phyloP scores from a whole-genome alignment of 371 early-diverging fungal genomes.

The Dipsacomyces acuminosporus region DNA sequence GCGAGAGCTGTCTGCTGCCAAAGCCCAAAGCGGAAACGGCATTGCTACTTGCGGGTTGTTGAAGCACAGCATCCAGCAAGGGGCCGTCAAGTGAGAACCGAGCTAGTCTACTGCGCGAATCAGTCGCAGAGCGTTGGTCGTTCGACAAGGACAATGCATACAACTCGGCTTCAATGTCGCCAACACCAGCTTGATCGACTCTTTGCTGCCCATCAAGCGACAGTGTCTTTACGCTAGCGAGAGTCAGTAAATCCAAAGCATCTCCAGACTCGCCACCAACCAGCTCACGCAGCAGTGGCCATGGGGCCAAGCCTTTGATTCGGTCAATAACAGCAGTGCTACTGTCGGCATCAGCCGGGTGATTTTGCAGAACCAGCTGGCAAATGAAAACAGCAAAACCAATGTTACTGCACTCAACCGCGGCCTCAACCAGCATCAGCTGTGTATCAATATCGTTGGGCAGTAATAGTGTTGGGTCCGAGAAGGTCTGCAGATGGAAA shows the following conservation, averaged over 20 bases:
- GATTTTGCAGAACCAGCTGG: slow-evolving; percentile 4
- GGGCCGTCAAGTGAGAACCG: too few species aligned
- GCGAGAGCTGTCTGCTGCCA: too few species aligned
- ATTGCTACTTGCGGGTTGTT: too few species aligned
- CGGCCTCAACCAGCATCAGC: slow-evolving; percentile 26
- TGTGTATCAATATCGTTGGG: background rate
- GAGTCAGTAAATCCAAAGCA: slow-evolving; percentile 1
- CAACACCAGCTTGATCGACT: too few species aligned
- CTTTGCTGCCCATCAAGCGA: too few species aligned
- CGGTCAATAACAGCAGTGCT: background rate
- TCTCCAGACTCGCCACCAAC: slow-evolving; percentile 9
- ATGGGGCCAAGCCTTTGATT: slow-evolving; percentile 1
- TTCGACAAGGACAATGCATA: too few species aligned
- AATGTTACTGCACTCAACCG: slow-evolving; percentile 19
- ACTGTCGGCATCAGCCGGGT: background rate
- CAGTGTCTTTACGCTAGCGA: too few species aligned
- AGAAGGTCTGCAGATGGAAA: slow-evolving; percentile 9
- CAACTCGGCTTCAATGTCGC: too few species aligned
- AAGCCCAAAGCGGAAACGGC: too few species aligned
- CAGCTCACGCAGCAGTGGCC: background rate
- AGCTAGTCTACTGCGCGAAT: too few species aligned
- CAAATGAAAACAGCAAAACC: slow-evolving; percentile 15
- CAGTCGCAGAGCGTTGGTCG: too few species aligned
- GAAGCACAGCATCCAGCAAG: too few species aligned
- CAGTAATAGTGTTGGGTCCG: slow-evolving; percentile 1